Evolutionary conservation across 495 filamentous ascomycete species (phyloP).

Genomic region (Penicillium mononematosum): DNA sequence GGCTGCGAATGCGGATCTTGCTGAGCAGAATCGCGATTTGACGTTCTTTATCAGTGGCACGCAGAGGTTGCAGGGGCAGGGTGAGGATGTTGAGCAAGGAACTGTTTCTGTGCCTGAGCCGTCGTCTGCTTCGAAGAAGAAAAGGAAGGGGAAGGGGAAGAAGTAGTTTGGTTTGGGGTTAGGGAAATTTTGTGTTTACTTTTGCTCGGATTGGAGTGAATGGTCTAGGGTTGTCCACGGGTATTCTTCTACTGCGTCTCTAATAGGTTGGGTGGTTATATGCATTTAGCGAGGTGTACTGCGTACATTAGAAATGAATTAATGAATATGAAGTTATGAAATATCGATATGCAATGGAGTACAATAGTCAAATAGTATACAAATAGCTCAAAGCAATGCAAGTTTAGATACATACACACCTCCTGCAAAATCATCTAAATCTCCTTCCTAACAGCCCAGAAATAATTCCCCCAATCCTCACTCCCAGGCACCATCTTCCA

Average conservation of each 20-base stretch:
- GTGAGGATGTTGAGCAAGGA: slow-evolving; percentile 59
- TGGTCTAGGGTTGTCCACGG: background rate
- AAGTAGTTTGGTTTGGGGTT: slow-evolving; percentile 13
- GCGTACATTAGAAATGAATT: background rate
- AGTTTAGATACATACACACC: slow-evolving; percentile 1
- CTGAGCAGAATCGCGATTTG: slow-evolving; percentile 87
- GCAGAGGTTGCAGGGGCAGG: slow-evolving; percentile 72
- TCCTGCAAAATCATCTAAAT: slow-evolving; percentile 15
- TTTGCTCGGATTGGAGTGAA: background rate
- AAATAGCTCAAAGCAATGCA: slow-evolving; percentile 7
- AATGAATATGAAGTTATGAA: background rate
- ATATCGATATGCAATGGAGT: background rate
- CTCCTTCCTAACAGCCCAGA: slow-evolving; percentile 79
- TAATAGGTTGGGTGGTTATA: background rate
- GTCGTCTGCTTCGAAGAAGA: slow-evolving; percentile 55
- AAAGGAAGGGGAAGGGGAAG: slow-evolving; percentile 37
- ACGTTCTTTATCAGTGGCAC: slow-evolving; percentile 83
- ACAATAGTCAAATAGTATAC: slow-evolving; percentile 9
- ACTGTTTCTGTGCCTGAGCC: slow-evolving; percentile 53
- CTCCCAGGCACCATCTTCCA: slow-evolving; percentile 83
- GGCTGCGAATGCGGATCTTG: slow-evolving; percentile 58
- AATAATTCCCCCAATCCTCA: slow-evolving; percentile 93
- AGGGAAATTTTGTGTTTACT: background rate
- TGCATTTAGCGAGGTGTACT: background rate
- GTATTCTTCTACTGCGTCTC: background rate